phyloP scores from a whole-genome alignment of 495 filamentous ascomycete species.

The Cairneyella variabilis region DNA sequence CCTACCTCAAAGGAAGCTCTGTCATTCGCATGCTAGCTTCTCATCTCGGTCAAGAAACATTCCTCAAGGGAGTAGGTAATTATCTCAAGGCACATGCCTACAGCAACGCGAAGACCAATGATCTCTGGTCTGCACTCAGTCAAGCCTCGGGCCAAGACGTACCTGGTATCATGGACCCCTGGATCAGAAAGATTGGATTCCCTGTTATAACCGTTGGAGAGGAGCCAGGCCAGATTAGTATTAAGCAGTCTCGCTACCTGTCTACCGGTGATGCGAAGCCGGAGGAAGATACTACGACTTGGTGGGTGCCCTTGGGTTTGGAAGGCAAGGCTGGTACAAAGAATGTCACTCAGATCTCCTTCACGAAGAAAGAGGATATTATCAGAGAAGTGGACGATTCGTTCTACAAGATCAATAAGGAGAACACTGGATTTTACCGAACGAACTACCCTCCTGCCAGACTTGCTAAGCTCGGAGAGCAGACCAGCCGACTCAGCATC shows the following conservation, averaged over 20 bases:
- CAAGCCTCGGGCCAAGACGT: conserved; percentile 88
- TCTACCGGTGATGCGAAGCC: conserved; percentile 80
- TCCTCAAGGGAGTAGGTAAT: conserved; percentile 80
- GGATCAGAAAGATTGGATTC: conserved; percentile 94
- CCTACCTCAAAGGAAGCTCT: conserved; percentile 92
- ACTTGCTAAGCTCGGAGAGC: conserved; percentile 72
- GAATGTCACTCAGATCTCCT: conserved; percentile 47
- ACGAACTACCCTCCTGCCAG: conserved; percentile 83
- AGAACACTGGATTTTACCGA: conserved; percentile 87
- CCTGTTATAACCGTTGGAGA: conserved; percentile 84
- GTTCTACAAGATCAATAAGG: conserved; percentile 90
- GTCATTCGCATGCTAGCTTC: conserved; percentile 91
- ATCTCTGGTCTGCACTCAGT: conserved; percentile 87
- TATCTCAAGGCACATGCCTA: conserved; percentile 89
- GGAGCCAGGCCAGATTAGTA: conserved; percentile 70
- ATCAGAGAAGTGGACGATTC: conserved; percentile 68
- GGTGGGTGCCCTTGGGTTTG: conserved; percentile 91
- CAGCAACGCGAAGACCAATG: conserved; percentile 90
- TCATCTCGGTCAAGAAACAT: conserved; percentile 79
- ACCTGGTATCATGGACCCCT: conserved; percentile 79
- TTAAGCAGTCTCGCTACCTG: conserved; percentile 85
- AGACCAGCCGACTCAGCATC: conserved; percentile 65
- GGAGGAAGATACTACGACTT: conserved; percentile 84
- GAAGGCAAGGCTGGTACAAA: conserved; percentile 54
- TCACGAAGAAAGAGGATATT: conserved; percentile 72